Conservation (phyloP, 257 asterid species). For the Solanum acaule region DNA sequence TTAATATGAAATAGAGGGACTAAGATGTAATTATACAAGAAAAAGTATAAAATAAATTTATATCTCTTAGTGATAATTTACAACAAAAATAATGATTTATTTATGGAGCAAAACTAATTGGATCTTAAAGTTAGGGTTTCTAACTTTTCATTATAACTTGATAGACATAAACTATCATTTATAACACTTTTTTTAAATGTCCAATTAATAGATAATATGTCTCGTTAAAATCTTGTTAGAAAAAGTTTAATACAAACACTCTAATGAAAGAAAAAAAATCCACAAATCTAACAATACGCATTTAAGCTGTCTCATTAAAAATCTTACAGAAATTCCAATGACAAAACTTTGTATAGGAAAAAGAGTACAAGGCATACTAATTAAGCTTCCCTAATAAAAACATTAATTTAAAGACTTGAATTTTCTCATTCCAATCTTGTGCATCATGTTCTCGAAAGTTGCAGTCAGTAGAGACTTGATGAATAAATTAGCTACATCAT, state of each 20-base stretch:
- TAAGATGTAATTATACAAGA: too few relatives aligned
- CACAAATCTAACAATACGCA: not conserved
- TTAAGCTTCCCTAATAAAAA: not conserved
- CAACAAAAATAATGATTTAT: not conserved
- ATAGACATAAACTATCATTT: too few relatives aligned
- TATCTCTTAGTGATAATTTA: not conserved
- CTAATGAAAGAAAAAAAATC: too few relatives aligned
- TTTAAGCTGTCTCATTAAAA: too few relatives aligned
- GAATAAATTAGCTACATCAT: not conserved
- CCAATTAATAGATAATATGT: too few relatives aligned
- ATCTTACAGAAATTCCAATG: not conserved
- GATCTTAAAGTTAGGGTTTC: not conserved
- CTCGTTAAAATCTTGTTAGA: not conserved
- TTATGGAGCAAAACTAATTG: not conserved
- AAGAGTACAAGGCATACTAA: not conserved
- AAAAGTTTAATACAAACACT: too few relatives aligned
- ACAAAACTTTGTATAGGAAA: too few relatives aligned
- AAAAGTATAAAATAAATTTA: too few relatives aligned
- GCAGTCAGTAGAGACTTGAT: not conserved
- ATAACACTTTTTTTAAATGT: too few relatives aligned
- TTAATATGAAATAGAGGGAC: too few relatives aligned
- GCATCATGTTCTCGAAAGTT: not conserved
- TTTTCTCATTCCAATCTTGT: not conserved
- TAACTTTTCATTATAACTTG: not conserved
- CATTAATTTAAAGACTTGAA: not conserved